phyloP scores from a whole-genome alignment of 208 protist species.

The Sergeia podlipaevii region DNA sequence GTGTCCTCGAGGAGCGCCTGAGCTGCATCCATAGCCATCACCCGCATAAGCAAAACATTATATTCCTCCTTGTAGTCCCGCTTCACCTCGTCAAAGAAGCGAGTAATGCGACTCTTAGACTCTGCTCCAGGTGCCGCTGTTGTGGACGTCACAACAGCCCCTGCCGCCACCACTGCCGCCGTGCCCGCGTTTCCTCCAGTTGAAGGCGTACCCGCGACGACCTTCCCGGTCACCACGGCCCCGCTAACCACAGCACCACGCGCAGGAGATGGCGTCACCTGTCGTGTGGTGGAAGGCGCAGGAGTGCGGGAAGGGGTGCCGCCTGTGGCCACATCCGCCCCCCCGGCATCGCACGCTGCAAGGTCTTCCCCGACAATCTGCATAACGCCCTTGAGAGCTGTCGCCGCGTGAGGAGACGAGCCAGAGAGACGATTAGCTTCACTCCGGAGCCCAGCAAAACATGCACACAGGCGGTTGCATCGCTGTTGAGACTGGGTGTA shows the following conservation, averaged over 20 bases:
- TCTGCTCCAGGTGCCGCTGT: neutral
- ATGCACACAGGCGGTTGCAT: conserved; percentile 22
- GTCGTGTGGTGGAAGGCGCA: no score
- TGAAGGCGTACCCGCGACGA: neutral
- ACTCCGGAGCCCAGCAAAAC: conserved; percentile 30
- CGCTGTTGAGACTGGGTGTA: conserved; percentile 25
- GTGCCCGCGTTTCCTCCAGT: neutral
- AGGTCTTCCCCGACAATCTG: no score
- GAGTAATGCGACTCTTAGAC: conserved; percentile 4
- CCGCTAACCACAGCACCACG: neutral
- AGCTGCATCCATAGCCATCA: conserved; percentile 11
- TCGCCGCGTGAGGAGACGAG: conserved; percentile 7
- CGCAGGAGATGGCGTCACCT: no score
- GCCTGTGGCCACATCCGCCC: neutral
- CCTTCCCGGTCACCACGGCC: neutral
- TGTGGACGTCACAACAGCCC: no score
- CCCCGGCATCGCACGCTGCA: no score
- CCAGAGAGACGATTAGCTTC: conserved; percentile 19
- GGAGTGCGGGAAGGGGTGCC: neutral
- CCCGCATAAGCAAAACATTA: conserved; percentile 5
- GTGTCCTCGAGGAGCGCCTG: conserved; percentile 6
- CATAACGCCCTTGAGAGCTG: neutral
- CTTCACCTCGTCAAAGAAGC: conserved; percentile 14
- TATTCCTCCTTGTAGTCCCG: conserved; percentile 30
- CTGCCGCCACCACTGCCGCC: neutral